These are phyloP conservation scores for Climacium dendroides DNA, from an alignment of 225 moss, liverwort and hornwort genomes.

Conservation along the genomic window DNA sequence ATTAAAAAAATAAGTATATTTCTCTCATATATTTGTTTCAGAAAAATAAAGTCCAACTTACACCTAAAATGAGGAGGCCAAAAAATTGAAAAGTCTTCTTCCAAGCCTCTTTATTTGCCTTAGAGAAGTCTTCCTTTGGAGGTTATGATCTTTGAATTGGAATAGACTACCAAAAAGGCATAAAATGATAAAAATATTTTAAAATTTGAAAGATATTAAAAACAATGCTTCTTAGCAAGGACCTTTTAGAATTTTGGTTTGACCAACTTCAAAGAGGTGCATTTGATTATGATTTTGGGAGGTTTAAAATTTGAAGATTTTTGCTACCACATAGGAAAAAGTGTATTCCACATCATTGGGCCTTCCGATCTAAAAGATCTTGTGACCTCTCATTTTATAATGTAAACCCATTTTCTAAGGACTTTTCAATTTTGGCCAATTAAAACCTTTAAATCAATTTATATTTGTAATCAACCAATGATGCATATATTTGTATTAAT, in stretches of 20 bases:
- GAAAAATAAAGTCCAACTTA: background rate
- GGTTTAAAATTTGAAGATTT: background rate
- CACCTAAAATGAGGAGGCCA: background rate
- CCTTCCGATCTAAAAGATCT: background rate
- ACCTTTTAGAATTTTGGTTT: fast-evolving
- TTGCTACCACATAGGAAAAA: fast-evolving
- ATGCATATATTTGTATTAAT: background rate
- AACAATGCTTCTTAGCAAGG: fast-evolving
- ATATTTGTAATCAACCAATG: background rate
- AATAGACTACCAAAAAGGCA: fast-evolving
- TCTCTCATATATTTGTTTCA: background rate
- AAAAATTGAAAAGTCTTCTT: background rate
- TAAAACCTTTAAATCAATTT: background rate
- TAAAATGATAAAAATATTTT: background rate
- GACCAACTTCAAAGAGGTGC: fast-evolving
- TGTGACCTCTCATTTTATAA: background rate
- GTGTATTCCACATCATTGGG: fast-evolving
- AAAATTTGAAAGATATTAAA: background rate
- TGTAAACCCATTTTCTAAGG: fast-evolving
- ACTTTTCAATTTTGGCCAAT: background rate
- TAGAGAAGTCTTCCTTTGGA: background rate
- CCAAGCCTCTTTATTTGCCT: background rate
- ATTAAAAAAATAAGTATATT: background rate
- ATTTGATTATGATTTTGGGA: fast-evolving
- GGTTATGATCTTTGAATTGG: background rate